Percentiles rank a stretch among this genome's conserved stretches.
phyloP scores from a whole-genome alignment of 116 monocot species.

The Zostera marina region DNA sequence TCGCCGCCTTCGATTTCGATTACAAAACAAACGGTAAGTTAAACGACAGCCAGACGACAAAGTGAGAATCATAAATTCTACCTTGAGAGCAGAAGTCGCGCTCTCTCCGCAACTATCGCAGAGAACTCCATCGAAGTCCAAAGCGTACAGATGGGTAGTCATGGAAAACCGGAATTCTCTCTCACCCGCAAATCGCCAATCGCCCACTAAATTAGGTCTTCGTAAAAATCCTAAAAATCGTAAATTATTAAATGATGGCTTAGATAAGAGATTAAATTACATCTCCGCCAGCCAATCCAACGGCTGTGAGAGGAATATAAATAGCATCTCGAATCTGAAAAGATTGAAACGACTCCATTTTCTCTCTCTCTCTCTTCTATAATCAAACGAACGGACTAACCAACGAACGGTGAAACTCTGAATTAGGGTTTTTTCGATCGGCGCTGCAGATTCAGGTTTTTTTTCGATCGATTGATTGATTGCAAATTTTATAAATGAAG shows the following conservation, averaged over 20 bases:
- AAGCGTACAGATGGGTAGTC: constrained; percentile 72
- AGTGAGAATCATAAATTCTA: neutral
- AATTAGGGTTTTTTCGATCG: neutral
- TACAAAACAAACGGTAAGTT: neutral
- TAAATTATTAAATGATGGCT: too few relatives aligned
- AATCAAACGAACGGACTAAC: too few relatives aligned
- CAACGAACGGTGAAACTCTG: too few relatives aligned
- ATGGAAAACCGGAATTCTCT: constrained; percentile 8
- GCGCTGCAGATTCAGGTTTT: neutral
- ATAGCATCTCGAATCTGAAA: too few relatives aligned
- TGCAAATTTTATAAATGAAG: constrained; percentile 21
- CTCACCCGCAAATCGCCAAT: too few relatives aligned
- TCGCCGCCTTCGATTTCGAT: constrained; percentile 44
- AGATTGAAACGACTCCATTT: too few relatives aligned
- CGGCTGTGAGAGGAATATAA: too few relatives aligned
- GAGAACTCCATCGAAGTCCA: constrained; percentile 95
- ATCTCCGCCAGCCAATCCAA: too few relatives aligned
- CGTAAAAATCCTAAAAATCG: too few relatives aligned
- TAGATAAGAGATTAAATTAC: too few relatives aligned
- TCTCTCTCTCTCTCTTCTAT: too few relatives aligned
- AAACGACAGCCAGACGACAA: neutral
- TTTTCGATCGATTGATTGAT: neutral
- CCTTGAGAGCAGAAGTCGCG: constrained; percentile 87
- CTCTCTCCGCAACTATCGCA: constrained; percentile 99
- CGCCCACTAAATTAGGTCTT: too few relatives aligned